Evolutionary conservation across 2,329 filamentous ascomycete genomes (phyloP), one percentile per base, ranked within the genome.

Genomic region (Phaeosphaeriaceae sp.): DNA sequence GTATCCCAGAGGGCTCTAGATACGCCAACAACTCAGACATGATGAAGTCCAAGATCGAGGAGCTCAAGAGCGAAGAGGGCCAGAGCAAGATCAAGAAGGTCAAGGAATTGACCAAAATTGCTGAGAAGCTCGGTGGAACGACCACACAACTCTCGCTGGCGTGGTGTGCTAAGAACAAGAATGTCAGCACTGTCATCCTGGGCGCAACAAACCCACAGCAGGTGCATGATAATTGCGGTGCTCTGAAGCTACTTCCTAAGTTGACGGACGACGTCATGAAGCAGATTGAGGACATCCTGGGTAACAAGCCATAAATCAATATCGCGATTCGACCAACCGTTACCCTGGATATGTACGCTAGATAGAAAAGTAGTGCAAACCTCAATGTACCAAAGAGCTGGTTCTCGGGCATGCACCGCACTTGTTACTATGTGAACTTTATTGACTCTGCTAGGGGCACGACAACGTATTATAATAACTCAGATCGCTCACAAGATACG

Each of bases 151-250:
- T 88, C 7, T 80, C 84, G n/a, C 77, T 88, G 33, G 86, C 86
- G 1, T 88, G 86, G 86, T 79, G 78, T 48, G 78, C 85, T 25
- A 86, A 84, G 76, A 88, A 88, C 71, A 78, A 81, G 31, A 84
- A 87, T 57, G 86, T 88, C 52, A 80, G 76, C 63, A 84, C 82
- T 1, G 84, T 86, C 65, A 87, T 87, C 52, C 79, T 85, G 9
- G 84, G 85, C 45, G 82, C 81, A 3, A 82, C 80, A 20, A 83
- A 83, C 72, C 76, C 79, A 25, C 68, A 80, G 63, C 82, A 84
- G 72, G 79, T 84, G 53, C 76, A 78, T 57, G 81, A 83, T 72
- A 83, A 83, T 72, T 77, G 76, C 68, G 80, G 78, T 64, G 80
- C 81, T 2, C 57, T 83, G 52, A 75, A 80, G 70, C 63, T 83